Conservation (phyloP, 2,329 filamentous ascomycete species). For the Dothideomycetidae sp. region DNA sequence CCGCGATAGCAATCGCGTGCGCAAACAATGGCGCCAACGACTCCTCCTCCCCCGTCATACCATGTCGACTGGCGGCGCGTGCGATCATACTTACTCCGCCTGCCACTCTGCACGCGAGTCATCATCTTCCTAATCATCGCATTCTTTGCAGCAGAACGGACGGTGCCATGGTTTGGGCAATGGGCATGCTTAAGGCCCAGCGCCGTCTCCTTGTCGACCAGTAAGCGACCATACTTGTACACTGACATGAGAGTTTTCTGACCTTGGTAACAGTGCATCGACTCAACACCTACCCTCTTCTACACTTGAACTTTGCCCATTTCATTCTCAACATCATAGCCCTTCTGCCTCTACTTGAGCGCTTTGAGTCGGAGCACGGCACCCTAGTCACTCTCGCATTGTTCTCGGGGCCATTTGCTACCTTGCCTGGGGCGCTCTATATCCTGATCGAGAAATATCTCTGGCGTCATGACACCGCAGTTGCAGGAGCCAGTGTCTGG, state of each 20-base stretch:
- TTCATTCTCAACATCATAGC: conserved; percentile 65
- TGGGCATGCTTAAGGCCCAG: conserved; percentile 71
- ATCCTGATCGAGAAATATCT: conserved; percentile 62
- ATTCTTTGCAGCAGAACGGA: conserved; percentile 56
- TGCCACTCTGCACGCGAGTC: conserved; percentile 75
- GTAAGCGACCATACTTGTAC: conserved; percentile 37
- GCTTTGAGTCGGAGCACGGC: conserved; percentile 85
- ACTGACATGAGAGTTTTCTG: conserved; percentile 1
- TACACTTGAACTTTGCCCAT: conserved; percentile 73
- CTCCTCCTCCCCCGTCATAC: conserved; percentile 28
- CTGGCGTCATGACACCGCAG: conserved; percentile 53
- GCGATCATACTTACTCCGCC: conserved; percentile 65
- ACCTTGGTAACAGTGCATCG: conserved; percentile 81
- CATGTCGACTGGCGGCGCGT: conserved; percentile 59
- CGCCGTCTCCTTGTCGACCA: conserved; percentile 54
- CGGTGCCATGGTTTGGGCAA: conserved; percentile 56
- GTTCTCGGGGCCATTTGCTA: conserved; percentile 58
- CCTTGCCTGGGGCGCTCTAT: conserved; percentile 67
- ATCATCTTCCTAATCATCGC: conserved; percentile 51
- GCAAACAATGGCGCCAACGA: conserved; percentile 29
- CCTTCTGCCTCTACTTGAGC: conserved; percentile 74
- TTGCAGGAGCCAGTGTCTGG: conserved; percentile 84
- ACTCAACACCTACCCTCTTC: conserved; percentile 79
- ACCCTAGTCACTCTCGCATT: conserved; percentile 76
- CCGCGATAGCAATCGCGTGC: neutral